Conservation (phyloP, 768 basidiomycete genomes). For the Tulasnella sp. region DNA sequence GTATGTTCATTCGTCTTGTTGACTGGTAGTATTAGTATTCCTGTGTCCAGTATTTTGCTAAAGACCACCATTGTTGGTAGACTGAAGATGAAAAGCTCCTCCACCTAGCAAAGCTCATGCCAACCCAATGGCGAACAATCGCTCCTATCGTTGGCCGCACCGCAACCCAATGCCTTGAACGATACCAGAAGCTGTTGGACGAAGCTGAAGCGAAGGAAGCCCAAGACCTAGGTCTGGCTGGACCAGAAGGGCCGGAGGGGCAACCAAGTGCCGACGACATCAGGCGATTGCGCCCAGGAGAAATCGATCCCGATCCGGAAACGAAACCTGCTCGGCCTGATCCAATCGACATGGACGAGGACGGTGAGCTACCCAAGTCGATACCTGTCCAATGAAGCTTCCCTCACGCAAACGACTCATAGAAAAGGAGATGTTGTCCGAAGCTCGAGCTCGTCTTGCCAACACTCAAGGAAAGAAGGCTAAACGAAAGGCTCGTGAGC, state of each 20-base stretch:
- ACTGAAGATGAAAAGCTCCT: constrained; percentile 98
- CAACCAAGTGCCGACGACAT: constrained; percentile 92
- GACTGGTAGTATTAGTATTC: background rate
- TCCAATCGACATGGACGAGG: constrained; percentile 99
- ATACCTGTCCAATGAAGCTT: constrained; percentile 20
- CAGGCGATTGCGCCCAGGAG: constrained; percentile 82
- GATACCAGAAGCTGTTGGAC: constrained; percentile 96
- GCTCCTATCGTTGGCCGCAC: constrained; percentile 98
- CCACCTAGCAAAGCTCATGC: constrained; percentile 97
- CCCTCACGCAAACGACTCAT: constrained; percentile 24
- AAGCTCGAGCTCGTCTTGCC: constrained; percentile 94
- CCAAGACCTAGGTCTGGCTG: constrained; percentile 86
- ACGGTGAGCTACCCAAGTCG: constrained; percentile 52
- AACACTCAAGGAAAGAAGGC: constrained; percentile 99
- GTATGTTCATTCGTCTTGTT: constrained; percentile 42
- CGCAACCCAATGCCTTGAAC: constrained; percentile 94
- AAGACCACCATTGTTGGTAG: constrained; percentile 41
- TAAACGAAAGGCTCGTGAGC: constrained; percentile 95
- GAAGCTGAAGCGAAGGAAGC: constrained; percentile 97
- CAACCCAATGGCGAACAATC: constrained; percentile 99
- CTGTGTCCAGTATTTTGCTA: background rate
- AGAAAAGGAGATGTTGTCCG: constrained; percentile 99
- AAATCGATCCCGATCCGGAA: constrained; percentile 98
- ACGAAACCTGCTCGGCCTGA: constrained; percentile 97
- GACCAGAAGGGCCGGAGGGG: constrained; percentile 67